Conservation (phyloP, 2,329 filamentous ascomycete species). For the Aspergillus pseudoterreus region DNA sequence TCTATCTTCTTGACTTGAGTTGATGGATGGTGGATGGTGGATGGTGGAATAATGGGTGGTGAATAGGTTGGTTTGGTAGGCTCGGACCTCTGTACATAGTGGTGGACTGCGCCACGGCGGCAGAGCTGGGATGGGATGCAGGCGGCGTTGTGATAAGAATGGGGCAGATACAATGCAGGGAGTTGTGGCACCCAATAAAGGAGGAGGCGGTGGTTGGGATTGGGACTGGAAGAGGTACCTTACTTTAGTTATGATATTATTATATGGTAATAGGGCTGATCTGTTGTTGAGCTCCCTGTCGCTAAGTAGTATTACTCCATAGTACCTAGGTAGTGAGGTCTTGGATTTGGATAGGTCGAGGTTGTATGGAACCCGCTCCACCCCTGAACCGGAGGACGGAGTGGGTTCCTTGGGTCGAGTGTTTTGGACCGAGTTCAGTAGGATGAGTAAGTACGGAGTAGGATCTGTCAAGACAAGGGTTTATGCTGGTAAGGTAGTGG, state of each 20-base stretch:
- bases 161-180: background rate
- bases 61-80: background rate
- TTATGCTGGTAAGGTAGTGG: no score
- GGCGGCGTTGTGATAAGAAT: background rate
- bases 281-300: no score
- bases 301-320: no score
- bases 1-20: background rate
- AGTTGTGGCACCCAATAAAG: background rate
- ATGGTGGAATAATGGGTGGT: background rate
- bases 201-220: background rate
- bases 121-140: background rate
- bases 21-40: background rate
- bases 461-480: background rate
- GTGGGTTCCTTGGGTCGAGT: background rate
- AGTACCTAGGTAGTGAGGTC: background rate
- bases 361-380: no score
- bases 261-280: background rate
- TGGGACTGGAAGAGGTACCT: background rate
- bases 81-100: no score
- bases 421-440: no score
- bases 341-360: background rate
- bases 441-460: background rate
- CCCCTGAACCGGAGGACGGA: background rate
- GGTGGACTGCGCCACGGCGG: no score
- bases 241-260: no score